phyloP scores from a whole-genome alignment of 495 filamentous ascomycete genomes.

The Podospora anserina region DNA sequence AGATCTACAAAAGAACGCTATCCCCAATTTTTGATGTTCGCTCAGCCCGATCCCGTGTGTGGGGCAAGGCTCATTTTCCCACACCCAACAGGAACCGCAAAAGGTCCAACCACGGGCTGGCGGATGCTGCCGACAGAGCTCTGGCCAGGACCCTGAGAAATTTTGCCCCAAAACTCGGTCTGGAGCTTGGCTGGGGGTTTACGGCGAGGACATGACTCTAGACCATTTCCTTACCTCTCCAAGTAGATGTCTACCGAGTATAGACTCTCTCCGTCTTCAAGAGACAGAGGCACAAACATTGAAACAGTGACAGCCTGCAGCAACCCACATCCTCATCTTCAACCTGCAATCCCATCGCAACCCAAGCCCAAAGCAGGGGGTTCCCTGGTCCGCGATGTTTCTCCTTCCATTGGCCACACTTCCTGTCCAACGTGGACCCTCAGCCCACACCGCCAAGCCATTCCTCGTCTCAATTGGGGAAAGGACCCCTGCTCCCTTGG shows the following conservation, averaged over 20 bases:
- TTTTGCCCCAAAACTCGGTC: background rate
- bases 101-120: background rate
- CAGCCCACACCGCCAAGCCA: conserved; percentile 9
- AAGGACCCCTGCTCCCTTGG: background rate
- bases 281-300: background rate
- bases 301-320: background rate
- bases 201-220: background rate
- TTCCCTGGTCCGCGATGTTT: background rate
- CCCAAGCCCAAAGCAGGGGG: background rate
- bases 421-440: background rate
- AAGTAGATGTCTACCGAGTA: too few relatives aligned
- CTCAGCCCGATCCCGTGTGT: background rate
- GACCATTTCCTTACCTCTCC: too few relatives aligned
- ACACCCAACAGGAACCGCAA: background rate
- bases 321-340: background rate
- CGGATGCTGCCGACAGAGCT: background rate
- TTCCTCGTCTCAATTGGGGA: conserved; percentile 5
- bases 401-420: background rate
- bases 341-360: conserved; percentile 1
- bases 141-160: background rate
- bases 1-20: background rate
- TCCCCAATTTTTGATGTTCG: background rate
- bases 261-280: background rate
- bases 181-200: background rate
- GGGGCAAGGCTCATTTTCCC: background rate